Base-by-base conservation (phyloP, 2,329 filamentous ascomycete species). In the Fusarium veterinarium region DNA sequence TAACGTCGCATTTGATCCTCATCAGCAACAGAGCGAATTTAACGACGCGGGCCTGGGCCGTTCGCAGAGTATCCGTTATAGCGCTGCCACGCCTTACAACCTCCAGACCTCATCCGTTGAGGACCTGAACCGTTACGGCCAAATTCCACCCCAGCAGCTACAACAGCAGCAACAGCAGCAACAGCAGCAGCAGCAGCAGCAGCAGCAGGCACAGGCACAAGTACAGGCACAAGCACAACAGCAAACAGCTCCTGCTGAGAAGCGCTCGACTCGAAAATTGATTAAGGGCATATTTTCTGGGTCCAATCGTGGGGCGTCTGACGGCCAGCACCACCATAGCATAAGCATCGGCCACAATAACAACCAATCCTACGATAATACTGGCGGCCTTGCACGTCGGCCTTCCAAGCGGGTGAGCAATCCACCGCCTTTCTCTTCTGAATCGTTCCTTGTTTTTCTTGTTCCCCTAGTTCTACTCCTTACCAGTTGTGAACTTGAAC, bases 351-450 rank as follows among this genome's bases (percentile, higher is more conserved):
- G 61, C 76, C 79, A 70, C 75, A 67, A 60, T 49, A 69, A 74
- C 40, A 73, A 74, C 45, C 67, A 69, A 49, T 78, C 82, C 59
- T 86, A 88, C 84, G 86, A 87, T 77, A 87, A 86, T 76, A 83
- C 82, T 66, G 73, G 80, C 52, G 84, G 85, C 56, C 80, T 90
- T 52, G 83, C 81, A 72, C 88, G 88, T 71, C 84, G 87, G 73
- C 84, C 86, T 37, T 91, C 90, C 48, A 90, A 89, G 82, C 85
- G 88, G 76, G 81, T 87, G 79, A 87, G 87, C 84, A 84, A 86
- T 69, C 80, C 80, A 76, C 72, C 75, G 60, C 82, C 84, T 73
- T 77, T 80, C 75, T 74, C 86, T 72, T 83, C 57, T 84, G 76
- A 86, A 85, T 40, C 82, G 79, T 70, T 75, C 81, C 71, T 79